These are phyloP conservation scores for Aureobasidium sp. DNA, from an alignment of 2,329 filamentous ascomycete species.

Conservation along the genomic window DNA sequence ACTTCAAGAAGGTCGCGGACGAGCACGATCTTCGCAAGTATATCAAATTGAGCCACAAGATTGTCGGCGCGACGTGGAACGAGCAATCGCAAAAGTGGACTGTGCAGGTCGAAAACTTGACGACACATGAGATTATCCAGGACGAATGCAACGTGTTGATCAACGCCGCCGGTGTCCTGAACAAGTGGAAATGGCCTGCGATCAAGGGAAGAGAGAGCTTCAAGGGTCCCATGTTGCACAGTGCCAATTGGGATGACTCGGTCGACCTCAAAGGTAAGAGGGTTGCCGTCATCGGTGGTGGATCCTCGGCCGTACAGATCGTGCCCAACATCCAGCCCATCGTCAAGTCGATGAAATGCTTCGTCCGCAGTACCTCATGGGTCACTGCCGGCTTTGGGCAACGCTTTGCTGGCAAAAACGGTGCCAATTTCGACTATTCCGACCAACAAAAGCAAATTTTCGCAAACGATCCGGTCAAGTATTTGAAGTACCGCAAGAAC, in stretches of 20 bases:
- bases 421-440: no score
- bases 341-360: conserved; percentile 41
- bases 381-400: conserved; percentile 38
- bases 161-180: conserved; percentile 45
- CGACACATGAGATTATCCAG: conserved; percentile 25
- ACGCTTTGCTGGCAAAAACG: no score
- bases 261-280: conserved; percentile 21
- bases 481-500: conserved; percentile 29
- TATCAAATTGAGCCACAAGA: conserved; percentile 31
- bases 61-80: conserved; percentile 31
- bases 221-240: conserved; percentile 48
- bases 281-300: conserved; percentile 22
- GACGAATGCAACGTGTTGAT: conserved; percentile 41
- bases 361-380: conserved; percentile 47
- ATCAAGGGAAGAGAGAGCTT: conserved; percentile 47
- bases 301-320: conserved; percentile 33
- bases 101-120: conserved; percentile 30
- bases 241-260: conserved; percentile 46
- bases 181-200: conserved; percentile 46
- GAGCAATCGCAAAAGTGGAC: conserved; percentile 32
- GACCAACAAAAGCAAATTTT: no score
- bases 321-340: conserved; percentile 34
- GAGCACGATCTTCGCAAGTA: conserved; percentile 34
- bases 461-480: conserved; percentile 31
- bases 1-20: conserved; percentile 29